phyloP scores from a whole-genome alignment of 106 monocot species.

The Dioscorea alata region DNA sequence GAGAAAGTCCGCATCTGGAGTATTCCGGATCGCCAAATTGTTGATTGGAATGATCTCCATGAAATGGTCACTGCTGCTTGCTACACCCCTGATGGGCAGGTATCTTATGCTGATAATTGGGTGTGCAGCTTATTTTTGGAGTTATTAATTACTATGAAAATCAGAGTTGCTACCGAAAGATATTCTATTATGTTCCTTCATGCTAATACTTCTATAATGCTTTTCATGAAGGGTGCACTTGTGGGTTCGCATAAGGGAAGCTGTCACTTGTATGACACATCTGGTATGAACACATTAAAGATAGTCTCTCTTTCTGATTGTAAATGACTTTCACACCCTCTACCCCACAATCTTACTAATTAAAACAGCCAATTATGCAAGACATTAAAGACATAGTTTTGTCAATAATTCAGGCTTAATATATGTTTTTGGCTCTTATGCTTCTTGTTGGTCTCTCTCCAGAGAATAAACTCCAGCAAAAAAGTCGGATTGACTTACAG shows the following conservation, averaged over 20 bases:
- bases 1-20: constrained; percentile 94
- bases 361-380: no score
- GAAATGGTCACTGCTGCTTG: constrained; percentile 98
- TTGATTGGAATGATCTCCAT: constrained; percentile 95
- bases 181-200: neutral
- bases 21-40: constrained; percentile 76
- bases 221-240: constrained; percentile 49
- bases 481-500: constrained; percentile 54
- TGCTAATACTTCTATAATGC: neutral
- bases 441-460: neutral
- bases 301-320: no score
- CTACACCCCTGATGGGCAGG: constrained; percentile 97
- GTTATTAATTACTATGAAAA: neutral
- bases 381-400: no score
- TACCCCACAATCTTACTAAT: no score
- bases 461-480: constrained; percentile 86
- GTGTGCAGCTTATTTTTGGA: neutral
- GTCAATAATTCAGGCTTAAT: no score
- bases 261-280: constrained; percentile 56
- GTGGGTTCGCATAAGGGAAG: constrained; percentile 70
- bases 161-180: neutral
- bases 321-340: no score
- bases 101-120: constrained; percentile 11
- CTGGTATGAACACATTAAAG: constrained; percentile 24
- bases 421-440: no score